Base-by-base conservation (phyloP, 192 early-diverging fungal genomes). In the Irineochytrium annulatum region DNA sequence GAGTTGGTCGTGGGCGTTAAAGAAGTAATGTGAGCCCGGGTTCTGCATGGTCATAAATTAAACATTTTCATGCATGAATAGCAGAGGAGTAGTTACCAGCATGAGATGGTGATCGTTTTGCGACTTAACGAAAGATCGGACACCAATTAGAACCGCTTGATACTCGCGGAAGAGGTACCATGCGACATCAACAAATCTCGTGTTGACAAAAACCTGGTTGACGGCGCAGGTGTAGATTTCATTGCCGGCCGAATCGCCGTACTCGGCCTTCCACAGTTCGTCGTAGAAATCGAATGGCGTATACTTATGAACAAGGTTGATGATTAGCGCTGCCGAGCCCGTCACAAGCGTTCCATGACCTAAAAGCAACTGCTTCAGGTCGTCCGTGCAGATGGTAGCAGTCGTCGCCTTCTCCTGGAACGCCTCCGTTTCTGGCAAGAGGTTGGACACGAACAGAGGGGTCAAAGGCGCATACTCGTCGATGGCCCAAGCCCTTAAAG, bases 231-330 rank as follows among this genome's bases (percentile, higher is more conserved):
- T 68, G 54, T 85, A 87, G 1, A 87, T 57, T 58, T 89, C 83
- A 56, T 88, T 88, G 33, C 79, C 80, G 2, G 72, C 77, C 0
- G 86, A 86, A 14, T 59, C 59, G 59, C 80, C 84, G 54, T 87
- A 89, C 41, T 86, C 82, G 4, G 84, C 80, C 51, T 79, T 67
- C 87, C 87, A 89, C 0, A 79, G 74, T 34, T 82, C 74, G 27
- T 80, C 68, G 60, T 84, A 86, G 8, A 8, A n/a, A 41, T 41
- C 37, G 37, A 13, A 41, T n/a, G 22, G 44, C 48, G 48, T 28
- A 34, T 59, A 49, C 24, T 80, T 77, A 34, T 83, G 78, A 1
- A 89, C 49, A 2, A 89, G 67, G 63, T 89, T 89, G 24, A 83
- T 72, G 28, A 89, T 62, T 14, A 89, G 43, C 13, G 85, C 84